Evolutionary conservation across 2,329 filamentous ascomycete species (phyloP).

Genomic region (Didymosphaeria variabile): DNA sequence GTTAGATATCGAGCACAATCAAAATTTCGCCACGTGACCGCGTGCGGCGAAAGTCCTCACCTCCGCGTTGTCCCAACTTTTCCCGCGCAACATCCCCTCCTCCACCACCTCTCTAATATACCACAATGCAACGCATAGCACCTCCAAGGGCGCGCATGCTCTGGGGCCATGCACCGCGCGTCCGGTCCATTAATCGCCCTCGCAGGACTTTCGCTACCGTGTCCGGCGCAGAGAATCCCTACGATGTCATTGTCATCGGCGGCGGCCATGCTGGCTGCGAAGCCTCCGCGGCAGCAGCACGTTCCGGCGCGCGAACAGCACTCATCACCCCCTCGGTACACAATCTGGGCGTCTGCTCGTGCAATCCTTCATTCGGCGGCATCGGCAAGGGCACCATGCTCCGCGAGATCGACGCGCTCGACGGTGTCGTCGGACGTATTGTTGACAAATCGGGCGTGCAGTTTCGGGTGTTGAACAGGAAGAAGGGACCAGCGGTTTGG

Average conservation of each 20-base stretch:
- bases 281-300: conserved; percentile 88
- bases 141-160: conserved; percentile 50
- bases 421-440: conserved; percentile 85
- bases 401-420: conserved; percentile 92
- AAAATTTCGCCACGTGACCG: conserved; percentile 28
- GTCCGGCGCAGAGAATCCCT: conserved; percentile 59
- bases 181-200: conserved; percentile 50
- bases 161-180: conserved; percentile 59
- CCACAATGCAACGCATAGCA: conserved; percentile 36
- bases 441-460: conserved; percentile 96
- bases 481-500: conserved; percentile 96
- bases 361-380: conserved; percentile 97
- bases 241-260: conserved; percentile 94
- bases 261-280: conserved; percentile 96
- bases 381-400: conserved; percentile 98
- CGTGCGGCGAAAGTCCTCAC: conserved; percentile 31
- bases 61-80: conserved; percentile 32
- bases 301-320: conserved; percentile 86
- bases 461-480: conserved; percentile 86
- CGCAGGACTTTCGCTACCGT: conserved; percentile 57
- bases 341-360: conserved; percentile 94
- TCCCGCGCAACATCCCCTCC: conserved; percentile 14
- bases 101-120: conserved; percentile 4
- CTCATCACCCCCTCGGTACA: conserved; percentile 87
- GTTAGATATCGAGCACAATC: background rate